phyloP scores from a whole-genome alignment of 257 asterid genomes.

The Salvia rosmarinus region DNA sequence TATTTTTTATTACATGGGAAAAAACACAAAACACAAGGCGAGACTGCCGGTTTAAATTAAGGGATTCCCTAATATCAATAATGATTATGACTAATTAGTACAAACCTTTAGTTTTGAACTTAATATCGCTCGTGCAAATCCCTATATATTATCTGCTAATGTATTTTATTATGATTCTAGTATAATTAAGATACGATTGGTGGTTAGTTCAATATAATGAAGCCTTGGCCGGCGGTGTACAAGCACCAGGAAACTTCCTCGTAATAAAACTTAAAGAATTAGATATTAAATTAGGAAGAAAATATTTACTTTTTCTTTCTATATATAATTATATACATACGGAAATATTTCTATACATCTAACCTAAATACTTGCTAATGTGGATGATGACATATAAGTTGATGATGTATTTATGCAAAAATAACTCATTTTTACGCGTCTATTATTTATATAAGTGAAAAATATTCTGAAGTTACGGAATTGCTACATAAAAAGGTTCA shows the following conservation, averaged over 20 bases:
- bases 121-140: slow-evolving; percentile 21
- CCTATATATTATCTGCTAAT: slow-evolving; percentile 3
- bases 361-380: no score
- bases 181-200: background rate
- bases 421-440: no score
- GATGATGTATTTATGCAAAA: no score
- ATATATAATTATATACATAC: no score
- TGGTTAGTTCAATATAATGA: background rate
- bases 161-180: background rate
- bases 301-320: no score
- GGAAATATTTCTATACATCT: no score
- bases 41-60: slow-evolving; percentile 3
- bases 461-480: no score
- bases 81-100: background rate
- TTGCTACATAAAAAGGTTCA: no score
- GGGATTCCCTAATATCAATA: background rate
- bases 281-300: no score
- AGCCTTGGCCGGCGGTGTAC: slow-evolving; percentile 31
- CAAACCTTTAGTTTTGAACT: background rate
- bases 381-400: no score
- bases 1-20: no score
- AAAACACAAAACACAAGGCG: background rate
- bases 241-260: slow-evolving; percentile 30
- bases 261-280: background rate
- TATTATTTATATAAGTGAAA: no score